Evolutionary conservation across 345 rosid genomes (phyloP).

Genomic region (Odontarrhena argentea): DNA sequence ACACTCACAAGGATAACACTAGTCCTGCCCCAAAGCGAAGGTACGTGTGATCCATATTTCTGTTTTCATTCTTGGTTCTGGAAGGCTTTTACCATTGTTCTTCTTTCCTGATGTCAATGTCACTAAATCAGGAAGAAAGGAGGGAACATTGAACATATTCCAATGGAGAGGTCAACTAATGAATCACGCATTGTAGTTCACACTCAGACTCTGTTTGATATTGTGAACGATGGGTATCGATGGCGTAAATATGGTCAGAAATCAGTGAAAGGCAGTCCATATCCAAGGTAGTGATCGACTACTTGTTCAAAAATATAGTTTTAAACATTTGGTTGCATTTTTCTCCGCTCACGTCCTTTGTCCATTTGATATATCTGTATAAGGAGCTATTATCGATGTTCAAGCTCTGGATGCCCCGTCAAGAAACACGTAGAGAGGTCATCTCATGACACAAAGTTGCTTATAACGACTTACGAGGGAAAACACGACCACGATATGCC

Average conservation of each 20-base stretch:
- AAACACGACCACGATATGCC: constrained; percentile 83
- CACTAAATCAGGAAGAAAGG: constrained; percentile 68
- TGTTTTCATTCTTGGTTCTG: constrained; percentile 5
- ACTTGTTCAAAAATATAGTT: constrained; percentile 4
- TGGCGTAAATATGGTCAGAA: constrained; percentile 99
- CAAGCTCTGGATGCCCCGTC: constrained; percentile 84
- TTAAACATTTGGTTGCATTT: background rate
- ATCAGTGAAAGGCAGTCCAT: constrained; percentile 89
- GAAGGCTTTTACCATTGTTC: constrained; percentile 14
- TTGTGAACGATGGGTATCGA: constrained; percentile 90
- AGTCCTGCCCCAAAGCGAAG: constrained; percentile 63
- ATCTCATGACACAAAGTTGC: constrained; percentile 66
- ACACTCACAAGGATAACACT: constrained; percentile 46
- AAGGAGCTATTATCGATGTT: constrained; percentile 98
- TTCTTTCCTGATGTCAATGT: constrained; percentile 14
- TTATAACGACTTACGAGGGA: constrained; percentile 87
- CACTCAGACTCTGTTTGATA: constrained; percentile 60
- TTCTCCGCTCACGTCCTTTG: background rate
- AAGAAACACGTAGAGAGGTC: constrained; percentile 91
- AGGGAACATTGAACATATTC: constrained; percentile 42
- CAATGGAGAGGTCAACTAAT: constrained; percentile 50
- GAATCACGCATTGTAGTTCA: constrained; percentile 66
- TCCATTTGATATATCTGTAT: constrained; percentile 1
- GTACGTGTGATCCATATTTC: constrained; percentile 45
- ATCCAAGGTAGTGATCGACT: constrained; percentile 68